phyloP scores from a whole-genome alignment of 1,284 basidiomycete species.

The Sporisorium graminicola region DNA sequence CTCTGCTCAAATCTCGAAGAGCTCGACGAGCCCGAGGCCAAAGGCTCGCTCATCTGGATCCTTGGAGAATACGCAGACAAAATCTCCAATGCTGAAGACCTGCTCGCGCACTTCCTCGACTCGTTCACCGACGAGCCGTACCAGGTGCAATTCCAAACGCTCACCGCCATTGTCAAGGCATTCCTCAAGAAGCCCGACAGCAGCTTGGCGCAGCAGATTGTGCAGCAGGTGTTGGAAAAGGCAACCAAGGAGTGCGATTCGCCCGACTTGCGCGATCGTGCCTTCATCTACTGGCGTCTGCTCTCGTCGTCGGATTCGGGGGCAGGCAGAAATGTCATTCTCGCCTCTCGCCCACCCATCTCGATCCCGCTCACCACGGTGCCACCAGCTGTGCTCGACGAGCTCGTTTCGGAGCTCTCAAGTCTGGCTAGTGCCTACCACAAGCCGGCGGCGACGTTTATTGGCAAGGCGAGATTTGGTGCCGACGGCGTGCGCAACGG shows the following conservation, averaged over 20 bases:
- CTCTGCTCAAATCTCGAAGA: constrained; percentile 95
- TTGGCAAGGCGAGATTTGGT: constrained; percentile 70
- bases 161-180: constrained; percentile 96
- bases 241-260: constrained; percentile 98
- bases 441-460: constrained; percentile 79
- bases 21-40: constrained; percentile 96
- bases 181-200: constrained; percentile 94
- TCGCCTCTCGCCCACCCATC: constrained; percentile 91
- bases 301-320: constrained; percentile 87
- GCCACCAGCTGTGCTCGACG: constrained; percentile 88
- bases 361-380: constrained; percentile 91
- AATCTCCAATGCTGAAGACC: constrained; percentile 94
- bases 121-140: constrained; percentile 93
- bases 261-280: constrained; percentile 94
- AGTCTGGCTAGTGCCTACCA: constrained; percentile 92
- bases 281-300: constrained; percentile 96
- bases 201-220: constrained; percentile 80
- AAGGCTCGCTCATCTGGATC: constrained; percentile 98
- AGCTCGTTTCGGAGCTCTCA: constrained; percentile 78
- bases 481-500: constrained; percentile 47
- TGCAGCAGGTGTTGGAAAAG: constrained; percentile 88
- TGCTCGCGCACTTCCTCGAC: constrained; percentile 89
- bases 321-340: constrained; percentile 90
- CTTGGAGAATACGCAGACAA: constrained; percentile 97
- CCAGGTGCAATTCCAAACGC: constrained; percentile 91